Evolutionary conservation across 2,329 filamentous ascomycete species (phyloP), one percentile per base, ranked within the genome.

Genomic region (Aspergillus clavatus): DNA sequence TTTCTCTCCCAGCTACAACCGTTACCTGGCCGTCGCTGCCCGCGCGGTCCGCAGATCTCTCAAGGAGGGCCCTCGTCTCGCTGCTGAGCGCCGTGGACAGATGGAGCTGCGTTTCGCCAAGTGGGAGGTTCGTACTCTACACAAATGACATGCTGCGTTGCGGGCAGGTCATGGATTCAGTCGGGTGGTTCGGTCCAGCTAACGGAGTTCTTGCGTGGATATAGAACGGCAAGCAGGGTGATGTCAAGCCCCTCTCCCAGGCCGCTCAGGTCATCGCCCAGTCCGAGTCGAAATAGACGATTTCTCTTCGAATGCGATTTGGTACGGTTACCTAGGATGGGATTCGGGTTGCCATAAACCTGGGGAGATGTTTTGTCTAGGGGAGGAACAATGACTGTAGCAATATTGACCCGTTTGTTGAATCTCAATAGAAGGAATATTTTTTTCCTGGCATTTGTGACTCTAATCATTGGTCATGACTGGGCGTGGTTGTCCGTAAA

Each of bases 171-270:
- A 26, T 31, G 38, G 37, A 38, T 50, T 35, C 29, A 28, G 41
- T 40, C n/a, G 26, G 44, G 42, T 36, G 37, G 40, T 40, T 39
- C 38, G 10, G 18, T 38, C 45, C 43, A 55, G 53, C 69, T 72
- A 59, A 70, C 58, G 40, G 53, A 38, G 46, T 45, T 50, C 12
- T 55, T 37, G 45, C 45, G 38, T 49, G 40, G 46, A 48, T 47
- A 71, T 72, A 97, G 93, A 89, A 89, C 76, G 93, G 93, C 79
- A 96, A 95, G 83, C 88, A 94, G 77, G 86, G 89, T 69, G 91
- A 97, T 38, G 59, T 77, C 66, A 87, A 87, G 81, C 82, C 78
- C 68, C 75, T 96, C 57, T 81, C 72, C 48, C 63, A 71, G 46
- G 79, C 76, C 50, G 79, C 81, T 64, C 66, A 71, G 49, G 68